A percentile compares a stretch with the other conserved stretches of the same genome.
phyloP scores from a whole-genome alignment of 371 early-diverging fungal genomes.

The Basidiobolus meristosporus region DNA sequence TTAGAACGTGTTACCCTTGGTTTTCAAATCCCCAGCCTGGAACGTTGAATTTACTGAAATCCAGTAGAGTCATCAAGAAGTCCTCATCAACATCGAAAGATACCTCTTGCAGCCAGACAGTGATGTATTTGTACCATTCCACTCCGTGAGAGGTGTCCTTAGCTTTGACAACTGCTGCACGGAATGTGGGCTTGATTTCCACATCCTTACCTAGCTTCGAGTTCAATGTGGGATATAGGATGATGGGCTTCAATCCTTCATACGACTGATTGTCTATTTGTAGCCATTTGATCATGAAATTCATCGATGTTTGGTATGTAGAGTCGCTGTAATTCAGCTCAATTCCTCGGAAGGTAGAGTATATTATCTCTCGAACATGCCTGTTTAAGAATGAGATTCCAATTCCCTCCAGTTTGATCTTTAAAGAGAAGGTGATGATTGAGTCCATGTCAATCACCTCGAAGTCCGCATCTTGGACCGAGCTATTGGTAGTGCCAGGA shows the following conservation, averaged over 20 bases:
- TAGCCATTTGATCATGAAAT: slow-evolving; percentile 69
- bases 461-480: slow-evolving; percentile 39
- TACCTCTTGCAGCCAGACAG: slow-evolving; percentile 75
- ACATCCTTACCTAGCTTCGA: slow-evolving; percentile 35
- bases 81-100: slow-evolving; percentile 85
- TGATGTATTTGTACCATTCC: slow-evolving; percentile 78
- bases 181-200: slow-evolving; percentile 32
- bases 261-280: slow-evolving; percentile 89
- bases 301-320: slow-evolving; percentile 45
- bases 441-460: slow-evolving; percentile 32
- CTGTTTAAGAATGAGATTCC: slow-evolving; percentile 75
- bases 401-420: slow-evolving; percentile 62
- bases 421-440: slow-evolving; percentile 32
- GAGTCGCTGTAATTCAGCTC: slow-evolving; percentile 57
- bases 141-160: slow-evolving; percentile 84
- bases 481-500: not conserved
- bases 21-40: too few relatives aligned
- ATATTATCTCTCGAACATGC: slow-evolving; percentile 52
- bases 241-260: slow-evolving; percentile 64
- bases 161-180: too few relatives aligned
- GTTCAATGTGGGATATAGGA: slow-evolving; percentile 79
- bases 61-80: slow-evolving; percentile 64
- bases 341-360: slow-evolving; percentile 55
- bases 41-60: slow-evolving; percentile 63
- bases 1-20: too few relatives aligned